phyloP scores from a whole-genome alignment of 1,284 basidiomycete genomes.

The Cryptococcus sp. region DNA sequence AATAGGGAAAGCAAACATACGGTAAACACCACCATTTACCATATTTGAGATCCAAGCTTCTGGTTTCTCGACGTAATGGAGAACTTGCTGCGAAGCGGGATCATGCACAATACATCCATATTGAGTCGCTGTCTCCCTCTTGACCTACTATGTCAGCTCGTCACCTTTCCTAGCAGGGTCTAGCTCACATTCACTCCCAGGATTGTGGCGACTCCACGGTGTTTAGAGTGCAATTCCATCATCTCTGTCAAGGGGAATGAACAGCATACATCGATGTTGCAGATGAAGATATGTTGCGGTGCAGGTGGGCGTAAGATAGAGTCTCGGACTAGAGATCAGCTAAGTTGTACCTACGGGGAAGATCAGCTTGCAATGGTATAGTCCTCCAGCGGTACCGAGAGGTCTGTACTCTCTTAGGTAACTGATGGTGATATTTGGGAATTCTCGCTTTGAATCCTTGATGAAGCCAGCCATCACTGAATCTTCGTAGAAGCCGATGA shows the following conservation, averaged over 20 bases:
- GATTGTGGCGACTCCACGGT: slow-evolving; percentile 53
- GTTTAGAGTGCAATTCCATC: slow-evolving; percentile 50
- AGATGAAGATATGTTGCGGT: slow-evolving; percentile 53
- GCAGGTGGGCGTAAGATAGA: slow-evolving; percentile 49
- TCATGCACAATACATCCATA: slow-evolving; percentile 54
- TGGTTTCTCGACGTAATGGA: slow-evolving; percentile 54
- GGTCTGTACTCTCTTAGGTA: slow-evolving; percentile 53
- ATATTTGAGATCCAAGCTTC: slow-evolving; percentile 52
- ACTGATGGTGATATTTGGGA: slow-evolving; percentile 51
- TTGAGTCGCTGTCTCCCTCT: slow-evolving; percentile 49
- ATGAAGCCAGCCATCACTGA: slow-evolving; percentile 50
- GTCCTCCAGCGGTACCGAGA: slow-evolving; percentile 52
- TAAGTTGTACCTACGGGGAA: neutral
- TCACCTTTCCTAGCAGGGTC: neutral
- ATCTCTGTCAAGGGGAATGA: slow-evolving; percentile 50
- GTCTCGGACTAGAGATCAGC: slow-evolving; percentile 49
- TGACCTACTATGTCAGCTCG: slow-evolving; percentile 31
- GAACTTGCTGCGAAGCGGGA: slow-evolving; percentile 41
- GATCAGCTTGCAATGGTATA: slow-evolving; percentile 42
- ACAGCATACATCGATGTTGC: slow-evolving; percentile 54
- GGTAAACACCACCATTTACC: slow-evolving; percentile 51
- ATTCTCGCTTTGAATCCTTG: slow-evolving; percentile 51
- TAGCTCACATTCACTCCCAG: slow-evolving; percentile 49
- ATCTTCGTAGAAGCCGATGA: slow-evolving; percentile 55
- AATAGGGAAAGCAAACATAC: slow-evolving; percentile 29